Evolutionary conservation across 1,139 yeast genomes (phyloP).

Genomic region (Sugiyamaella grinbergsii): DNA sequence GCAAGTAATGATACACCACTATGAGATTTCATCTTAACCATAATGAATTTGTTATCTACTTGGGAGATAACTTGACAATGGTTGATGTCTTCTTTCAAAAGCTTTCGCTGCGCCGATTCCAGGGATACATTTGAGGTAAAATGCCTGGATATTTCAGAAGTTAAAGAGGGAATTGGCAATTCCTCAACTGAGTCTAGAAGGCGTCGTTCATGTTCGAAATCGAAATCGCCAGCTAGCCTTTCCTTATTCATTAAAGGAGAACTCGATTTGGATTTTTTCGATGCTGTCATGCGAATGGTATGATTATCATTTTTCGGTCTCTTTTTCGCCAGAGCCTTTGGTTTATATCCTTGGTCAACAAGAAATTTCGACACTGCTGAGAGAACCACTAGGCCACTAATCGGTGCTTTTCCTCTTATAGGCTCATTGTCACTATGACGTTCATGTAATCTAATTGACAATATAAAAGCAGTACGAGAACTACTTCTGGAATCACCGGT

Average conservation of each 20-base stretch:
- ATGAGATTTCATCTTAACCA: slow-evolving; percentile 41
- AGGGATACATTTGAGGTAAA: not conserved
- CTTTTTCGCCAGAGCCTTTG: too few relatives aligned
- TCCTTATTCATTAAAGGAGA: too few relatives aligned
- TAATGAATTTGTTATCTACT: slow-evolving; percentile 60
- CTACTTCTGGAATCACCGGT: not conserved
- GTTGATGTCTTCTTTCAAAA: slow-evolving; percentile 17
- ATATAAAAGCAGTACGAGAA: slow-evolving; percentile 22
- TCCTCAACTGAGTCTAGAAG: not conserved
- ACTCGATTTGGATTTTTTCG: not conserved
- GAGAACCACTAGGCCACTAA: too few relatives aligned
- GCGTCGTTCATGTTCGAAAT: too few relatives aligned
- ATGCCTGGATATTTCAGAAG: slow-evolving; percentile 8
- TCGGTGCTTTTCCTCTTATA: too few relatives aligned
- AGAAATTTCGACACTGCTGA: not conserved
- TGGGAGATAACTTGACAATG: slow-evolving; percentile 46
- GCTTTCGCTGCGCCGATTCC: slow-evolving; percentile 9
- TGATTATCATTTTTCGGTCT: slow-evolving; percentile 4
- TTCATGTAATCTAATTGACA: slow-evolving; percentile 20
- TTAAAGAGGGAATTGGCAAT: not conserved
- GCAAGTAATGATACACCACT: slow-evolving; percentile 38
- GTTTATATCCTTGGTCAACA: not conserved
- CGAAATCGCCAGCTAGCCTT: too few relatives aligned
- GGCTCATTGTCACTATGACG: too few relatives aligned
- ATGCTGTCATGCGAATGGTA: not conserved